Evolutionary conservation across 2,329 filamentous ascomycete genomes (phyloP).

Genomic region (Colletotrichum eleusines): DNA sequence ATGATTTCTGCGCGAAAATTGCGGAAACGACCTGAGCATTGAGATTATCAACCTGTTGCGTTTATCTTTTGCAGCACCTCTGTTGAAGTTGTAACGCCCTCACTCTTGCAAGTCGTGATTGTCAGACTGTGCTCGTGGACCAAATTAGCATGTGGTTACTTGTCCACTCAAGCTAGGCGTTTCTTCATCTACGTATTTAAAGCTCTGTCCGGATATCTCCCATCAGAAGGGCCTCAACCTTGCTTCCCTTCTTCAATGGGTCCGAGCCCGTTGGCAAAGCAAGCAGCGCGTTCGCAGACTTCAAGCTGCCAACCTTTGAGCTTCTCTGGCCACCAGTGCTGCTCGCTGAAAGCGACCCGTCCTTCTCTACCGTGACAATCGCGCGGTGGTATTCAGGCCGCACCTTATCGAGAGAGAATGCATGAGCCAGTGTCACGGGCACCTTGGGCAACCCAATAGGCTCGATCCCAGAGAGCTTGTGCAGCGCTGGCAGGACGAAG

Average conservation of each 20-base stretch:
- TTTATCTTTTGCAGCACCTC: no score
- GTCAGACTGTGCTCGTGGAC: background rate
- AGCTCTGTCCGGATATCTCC: slow-evolving; percentile 54
- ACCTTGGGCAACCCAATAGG: slow-evolving; percentile 79
- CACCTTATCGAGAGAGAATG: slow-evolving; percentile 79
- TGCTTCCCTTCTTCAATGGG: slow-evolving; percentile 74
- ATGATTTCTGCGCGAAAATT: slow-evolving; percentile 29
- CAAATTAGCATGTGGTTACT: background rate
- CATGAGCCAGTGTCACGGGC: slow-evolving; percentile 77
- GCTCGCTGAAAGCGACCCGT: slow-evolving; percentile 77
- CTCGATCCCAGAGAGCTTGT: slow-evolving; percentile 77
- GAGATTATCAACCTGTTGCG: background rate
- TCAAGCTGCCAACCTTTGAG: slow-evolving; percentile 88
- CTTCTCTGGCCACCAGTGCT: slow-evolving; percentile 94
- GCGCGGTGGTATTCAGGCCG: slow-evolving; percentile 93
- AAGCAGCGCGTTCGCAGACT: slow-evolving; percentile 87
- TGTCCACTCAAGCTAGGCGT: background rate
- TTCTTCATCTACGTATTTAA: background rate
- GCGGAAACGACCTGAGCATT: accelerated
- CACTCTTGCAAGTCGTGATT: background rate
- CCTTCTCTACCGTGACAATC: slow-evolving; percentile 72
- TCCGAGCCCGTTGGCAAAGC: slow-evolving; percentile 77
- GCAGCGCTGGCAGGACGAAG: slow-evolving; percentile 90
- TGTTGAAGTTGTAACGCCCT: background rate
- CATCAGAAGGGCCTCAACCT: slow-evolving; percentile 85